Evolutionary conservation across 2,329 filamentous ascomycete genomes (phyloP), one percentile per base, ranked within the genome.

Genomic region (Ophiostoma himal-ulmi): DNA sequence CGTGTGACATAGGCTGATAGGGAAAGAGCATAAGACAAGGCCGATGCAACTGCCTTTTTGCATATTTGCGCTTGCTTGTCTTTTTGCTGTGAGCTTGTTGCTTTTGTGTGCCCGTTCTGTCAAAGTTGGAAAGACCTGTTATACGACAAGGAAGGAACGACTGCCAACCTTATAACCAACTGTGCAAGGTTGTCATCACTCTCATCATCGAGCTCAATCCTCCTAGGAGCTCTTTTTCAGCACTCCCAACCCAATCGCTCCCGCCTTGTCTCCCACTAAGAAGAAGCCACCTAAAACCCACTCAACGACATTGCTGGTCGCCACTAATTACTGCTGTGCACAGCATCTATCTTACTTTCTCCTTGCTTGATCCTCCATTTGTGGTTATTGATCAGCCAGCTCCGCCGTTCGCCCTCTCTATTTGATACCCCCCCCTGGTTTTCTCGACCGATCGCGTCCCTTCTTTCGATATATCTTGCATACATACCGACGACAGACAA

Each of bases 21-120:
- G 65, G 65, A 67, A 67, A 44, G 65, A 67, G 39, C 36, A 67
- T 30, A 11, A n/a, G 37, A 44, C 37, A n/a, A 67, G 37, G 64
- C 37, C 64, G 64, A 37, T 66, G 64, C 64, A 26, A 17, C 34
- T 65, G 62, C 62, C 36, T 37, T 39, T 60, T 54, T 54, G 48
- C 17, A 8, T 57, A 22, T 57, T 54, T 26, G 52, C 22, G 52
- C n/a, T 26, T 26, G 52, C 44, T 48, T 48, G 44, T 7, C 41
- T 22, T 20, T 41, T 22, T 57, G 67, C 34, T 20, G 13, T n/a
- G 44, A 30, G n/a, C 36, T 48, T 52, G 14, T 17, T 68, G 60
- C 39, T n/a, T 54, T 30, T 30, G 54, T 60, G 22, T 26, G n/a
- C 26, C 26, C 22, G 44, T 57, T 57, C 52, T 26, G 11, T 26